Conservation (phyloP, 2,329 filamentous ascomycete species). For the Biscogniauxia marginata region DNA sequence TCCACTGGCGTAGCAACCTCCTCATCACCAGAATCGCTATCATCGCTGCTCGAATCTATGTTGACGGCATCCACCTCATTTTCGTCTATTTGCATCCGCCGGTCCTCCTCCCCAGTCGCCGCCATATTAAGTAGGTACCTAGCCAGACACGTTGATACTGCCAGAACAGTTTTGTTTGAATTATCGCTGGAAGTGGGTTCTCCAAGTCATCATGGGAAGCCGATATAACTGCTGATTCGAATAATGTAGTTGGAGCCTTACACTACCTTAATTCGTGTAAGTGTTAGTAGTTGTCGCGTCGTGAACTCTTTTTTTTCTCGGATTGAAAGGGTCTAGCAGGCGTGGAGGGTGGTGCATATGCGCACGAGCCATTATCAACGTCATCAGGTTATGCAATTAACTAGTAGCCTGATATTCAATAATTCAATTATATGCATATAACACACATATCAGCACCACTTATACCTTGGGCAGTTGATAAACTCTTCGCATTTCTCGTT, state of each 20-base stretch:
- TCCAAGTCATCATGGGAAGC: not conserved
- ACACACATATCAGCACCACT: too few relatives aligned
- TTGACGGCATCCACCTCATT: slow-evolving; percentile 33
- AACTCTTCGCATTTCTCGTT: too few relatives aligned
- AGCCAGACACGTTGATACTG: too few relatives aligned
- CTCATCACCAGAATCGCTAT: slow-evolving; percentile 33
- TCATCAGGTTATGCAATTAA: not conserved
- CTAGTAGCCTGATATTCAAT: not conserved
- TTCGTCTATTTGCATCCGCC: slow-evolving; percentile 36
- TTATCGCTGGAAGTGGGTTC: too few relatives aligned
- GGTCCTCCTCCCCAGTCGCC: slow-evolving; percentile 39
- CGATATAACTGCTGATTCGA: too few relatives aligned
- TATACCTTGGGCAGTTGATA: too few relatives aligned
- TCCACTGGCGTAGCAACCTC: slow-evolving; percentile 45
- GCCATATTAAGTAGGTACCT: slow-evolving; percentile 41
- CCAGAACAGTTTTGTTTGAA: slow-evolving; percentile 18
- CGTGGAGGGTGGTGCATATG: not conserved
- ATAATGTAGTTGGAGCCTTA: not conserved
- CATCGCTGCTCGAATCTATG: slow-evolving; percentile 37
- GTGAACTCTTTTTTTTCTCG: not conserved
- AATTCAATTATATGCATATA: not conserved
- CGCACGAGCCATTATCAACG: not conserved
- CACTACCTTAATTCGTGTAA: not conserved
- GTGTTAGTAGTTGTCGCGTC: not conserved
- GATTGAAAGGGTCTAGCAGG: too few relatives aligned